Conservation (phyloP, 192 early-diverging fungal species). For the Geranomyces michiganensis region DNA sequence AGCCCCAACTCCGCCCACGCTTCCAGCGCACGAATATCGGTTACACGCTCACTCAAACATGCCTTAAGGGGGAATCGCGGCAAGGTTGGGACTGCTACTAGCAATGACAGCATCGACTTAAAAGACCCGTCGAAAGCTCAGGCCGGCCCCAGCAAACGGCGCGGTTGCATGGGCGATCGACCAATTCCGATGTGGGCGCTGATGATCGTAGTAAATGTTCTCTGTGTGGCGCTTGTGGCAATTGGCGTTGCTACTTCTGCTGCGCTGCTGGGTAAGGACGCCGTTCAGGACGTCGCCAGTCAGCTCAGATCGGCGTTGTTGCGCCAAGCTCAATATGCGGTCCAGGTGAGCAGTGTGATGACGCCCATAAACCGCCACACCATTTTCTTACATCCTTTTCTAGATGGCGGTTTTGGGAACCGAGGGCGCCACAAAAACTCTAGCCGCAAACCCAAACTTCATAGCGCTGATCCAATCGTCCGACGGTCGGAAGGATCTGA, state of each 20-base stretch:
- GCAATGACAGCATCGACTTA: constrained; percentile 1
- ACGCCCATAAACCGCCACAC: not conserved
- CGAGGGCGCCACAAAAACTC: not conserved
- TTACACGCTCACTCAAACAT: too few species aligned
- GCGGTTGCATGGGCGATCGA: not conserved
- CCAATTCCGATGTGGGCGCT: constrained; percentile 1
- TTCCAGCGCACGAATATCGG: too few species aligned
- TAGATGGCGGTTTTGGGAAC: not conserved
- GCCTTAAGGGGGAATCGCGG: too few species aligned
- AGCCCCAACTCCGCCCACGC: too few species aligned
- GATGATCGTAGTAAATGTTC: constrained; percentile 1
- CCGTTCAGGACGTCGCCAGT: not conserved
- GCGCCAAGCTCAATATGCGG: not conserved
- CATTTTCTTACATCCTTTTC: too few species aligned
- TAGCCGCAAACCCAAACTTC: not conserved
- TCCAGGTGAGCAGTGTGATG: not conserved
- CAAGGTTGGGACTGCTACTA: not conserved
- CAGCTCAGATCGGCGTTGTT: not conserved
- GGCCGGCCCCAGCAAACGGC: not conserved
- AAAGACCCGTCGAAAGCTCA: not conserved
- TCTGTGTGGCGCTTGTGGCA: not conserved
- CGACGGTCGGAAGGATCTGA: not conserved
- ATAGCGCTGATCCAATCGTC: not conserved
- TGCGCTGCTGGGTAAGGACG: not conserved
- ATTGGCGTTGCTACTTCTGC: not conserved